Evolutionary conservation across 2,329 filamentous ascomycete species (phyloP), one percentile per base, ranked within the genome.

Genomic region (Hymenoscyphus linearis): DNA sequence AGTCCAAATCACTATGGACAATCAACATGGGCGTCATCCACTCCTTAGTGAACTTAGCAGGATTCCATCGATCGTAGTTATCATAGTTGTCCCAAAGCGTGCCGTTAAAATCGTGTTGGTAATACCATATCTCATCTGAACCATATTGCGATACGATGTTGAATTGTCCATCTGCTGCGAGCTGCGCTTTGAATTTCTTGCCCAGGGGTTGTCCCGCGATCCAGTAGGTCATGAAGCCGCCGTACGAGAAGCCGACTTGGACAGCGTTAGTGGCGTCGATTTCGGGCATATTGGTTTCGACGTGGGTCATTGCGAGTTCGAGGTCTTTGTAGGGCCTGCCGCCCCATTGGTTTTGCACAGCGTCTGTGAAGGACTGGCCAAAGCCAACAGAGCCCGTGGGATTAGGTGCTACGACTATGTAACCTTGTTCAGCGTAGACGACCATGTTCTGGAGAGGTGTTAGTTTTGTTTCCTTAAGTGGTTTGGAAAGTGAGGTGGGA

Each of bases 1-100:
- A 97, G 74, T 97, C 93, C 31, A 93, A 81, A 68, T 93, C 90
- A 70, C 85, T 93, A 75, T 98, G 93, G 58, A 97, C 91, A 62
- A 95, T 85, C 64, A 98, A 79, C 74, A 93, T 86, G 0, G 93
- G 93, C 0, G 92, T 97, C 1, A 82, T 77, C 93, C 93, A 97
- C 67, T 93, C 81, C 37, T 80, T 76, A 50, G 84, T 80, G 59
- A 81, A 78, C 56, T 77, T 76, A 0, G 87, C 79, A 0, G 88
- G 88, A 70, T 91, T 87, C 83, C 85, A 91, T 65, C 80, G 81
- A 67, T 83, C 82, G 71, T 89, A 91, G 44, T 78, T 81, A 7
- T 82, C 79, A 37, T 84, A 80, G 69, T 82, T 81, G 27, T 85
- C 82, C 79, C 82, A 85, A 1, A 85, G 75, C 2, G 80, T 79